These are phyloP conservation scores for Nicotiana undulata DNA, from an alignment of 257 asterid genomes.

Conservation along the genomic window DNA sequence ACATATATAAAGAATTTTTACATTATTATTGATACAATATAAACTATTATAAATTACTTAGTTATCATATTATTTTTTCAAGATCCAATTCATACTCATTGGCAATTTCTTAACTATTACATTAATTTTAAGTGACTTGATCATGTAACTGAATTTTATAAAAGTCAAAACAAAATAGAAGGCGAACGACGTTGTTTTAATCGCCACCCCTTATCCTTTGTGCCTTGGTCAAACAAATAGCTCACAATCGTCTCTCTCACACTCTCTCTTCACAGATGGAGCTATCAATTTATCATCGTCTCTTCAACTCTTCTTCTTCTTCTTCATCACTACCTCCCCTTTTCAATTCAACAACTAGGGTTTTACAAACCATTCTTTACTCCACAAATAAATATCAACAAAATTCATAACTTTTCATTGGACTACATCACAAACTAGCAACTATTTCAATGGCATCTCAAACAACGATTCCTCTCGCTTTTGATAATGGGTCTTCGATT, in stretches of 20 bases:
- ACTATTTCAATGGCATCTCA: constrained; percentile 31
- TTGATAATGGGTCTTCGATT: constrained; percentile 45
- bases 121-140: too few species aligned
- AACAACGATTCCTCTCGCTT: constrained; percentile 20
- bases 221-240: background rate
- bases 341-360: constrained; percentile 13
- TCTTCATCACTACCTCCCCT: background rate
- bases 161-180: too few species aligned
- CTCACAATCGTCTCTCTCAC: background rate
- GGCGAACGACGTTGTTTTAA: background rate
- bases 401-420: constrained; percentile 18
- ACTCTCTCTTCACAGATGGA: constrained; percentile 31
- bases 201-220: background rate
- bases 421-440: constrained; percentile 3
- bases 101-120: too few species aligned
- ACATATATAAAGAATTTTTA: too few species aligned
- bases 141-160: too few species aligned
- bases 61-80: too few species aligned
- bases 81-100: too few species aligned
- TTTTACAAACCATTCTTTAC: constrained; percentile 24
- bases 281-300: constrained; percentile 29
- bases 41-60: too few species aligned
- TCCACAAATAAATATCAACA: constrained; percentile 29
- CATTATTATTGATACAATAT: too few species aligned
- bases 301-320: constrained; percentile 13